A percentile compares a stretch with the other conserved stretches of the same genome.
These are phyloP conservation scores for Corylus americana DNA, from an alignment of 306 rosid species.

Conservation along the genomic window DNA sequence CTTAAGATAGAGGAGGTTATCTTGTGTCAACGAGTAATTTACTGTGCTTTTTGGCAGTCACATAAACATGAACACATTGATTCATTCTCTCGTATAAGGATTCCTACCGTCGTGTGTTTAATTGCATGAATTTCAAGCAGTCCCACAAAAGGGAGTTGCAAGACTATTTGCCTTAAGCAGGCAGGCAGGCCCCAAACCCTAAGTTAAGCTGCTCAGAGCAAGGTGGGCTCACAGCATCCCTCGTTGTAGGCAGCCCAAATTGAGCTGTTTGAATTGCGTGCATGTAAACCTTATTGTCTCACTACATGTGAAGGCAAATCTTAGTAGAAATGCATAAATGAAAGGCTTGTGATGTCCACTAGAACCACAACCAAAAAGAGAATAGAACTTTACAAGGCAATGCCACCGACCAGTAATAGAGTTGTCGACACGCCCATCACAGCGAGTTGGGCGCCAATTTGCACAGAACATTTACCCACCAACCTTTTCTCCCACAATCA, in stretches of 20 bases:
- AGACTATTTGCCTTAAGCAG: too few species aligned
- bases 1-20: too few species aligned
- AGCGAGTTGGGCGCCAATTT: neutral
- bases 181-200: too few species aligned
- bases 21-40: neutral
- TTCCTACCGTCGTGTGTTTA: too few species aligned
- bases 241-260: too few species aligned
- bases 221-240: too few species aligned
- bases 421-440: neutral
- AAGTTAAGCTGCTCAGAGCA: too few species aligned
- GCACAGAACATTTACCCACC: neutral
- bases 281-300: neutral
- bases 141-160: too few species aligned
- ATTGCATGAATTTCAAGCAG: too few species aligned
- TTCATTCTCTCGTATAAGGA: too few species aligned
- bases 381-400: neutral
- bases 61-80: neutral
- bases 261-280: too few species aligned
- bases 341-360: neutral
- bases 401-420: neutral
- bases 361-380: neutral
- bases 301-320: neutral
- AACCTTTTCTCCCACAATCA: too few species aligned
- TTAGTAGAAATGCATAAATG: neutral
- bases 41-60: neutral